These are phyloP conservation scores for Suillus occidentalis DNA, from an alignment of 768 basidiomycete genomes.

Conservation along the genomic window DNA sequence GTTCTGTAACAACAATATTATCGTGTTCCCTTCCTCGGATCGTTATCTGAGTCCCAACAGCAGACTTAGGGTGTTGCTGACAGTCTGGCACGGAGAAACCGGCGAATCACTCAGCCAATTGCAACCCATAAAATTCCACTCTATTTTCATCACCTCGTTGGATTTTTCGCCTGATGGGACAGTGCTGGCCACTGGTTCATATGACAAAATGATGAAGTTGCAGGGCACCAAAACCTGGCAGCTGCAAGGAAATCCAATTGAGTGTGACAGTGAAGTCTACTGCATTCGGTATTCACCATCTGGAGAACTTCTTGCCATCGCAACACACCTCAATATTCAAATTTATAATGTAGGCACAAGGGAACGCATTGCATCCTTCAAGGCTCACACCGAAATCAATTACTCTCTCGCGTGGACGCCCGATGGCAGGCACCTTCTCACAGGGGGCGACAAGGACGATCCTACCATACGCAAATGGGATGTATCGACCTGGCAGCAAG, in stretches of 20 bases:
- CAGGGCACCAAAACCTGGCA: neutral
- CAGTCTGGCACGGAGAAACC: neutral
- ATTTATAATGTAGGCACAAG: neutral
- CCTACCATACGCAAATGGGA: neutral
- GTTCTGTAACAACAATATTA: no score
- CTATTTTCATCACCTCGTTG: neutral
- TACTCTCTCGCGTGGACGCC: neutral
- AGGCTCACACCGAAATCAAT: neutral
- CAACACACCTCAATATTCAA: fast-evolving
- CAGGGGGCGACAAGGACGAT: neutral
- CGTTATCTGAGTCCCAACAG: no score
- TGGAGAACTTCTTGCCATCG: neutral
- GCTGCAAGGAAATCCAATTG: neutral
- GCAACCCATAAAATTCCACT: neutral
- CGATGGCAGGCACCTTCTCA: neutral
- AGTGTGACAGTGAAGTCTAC: neutral
- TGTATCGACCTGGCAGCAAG: neutral
- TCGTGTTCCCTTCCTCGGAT: no score
- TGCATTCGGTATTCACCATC: neutral
- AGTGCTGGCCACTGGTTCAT: neutral
- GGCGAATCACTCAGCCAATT: neutral
- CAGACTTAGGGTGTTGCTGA: no score
- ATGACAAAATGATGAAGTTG: neutral
- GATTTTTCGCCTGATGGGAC: neutral
- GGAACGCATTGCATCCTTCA: neutral